These are phyloP conservation scores for Spergularia bocconei DNA, from an alignment of 148 eudicot genomes.

Conservation along the genomic window DNA sequence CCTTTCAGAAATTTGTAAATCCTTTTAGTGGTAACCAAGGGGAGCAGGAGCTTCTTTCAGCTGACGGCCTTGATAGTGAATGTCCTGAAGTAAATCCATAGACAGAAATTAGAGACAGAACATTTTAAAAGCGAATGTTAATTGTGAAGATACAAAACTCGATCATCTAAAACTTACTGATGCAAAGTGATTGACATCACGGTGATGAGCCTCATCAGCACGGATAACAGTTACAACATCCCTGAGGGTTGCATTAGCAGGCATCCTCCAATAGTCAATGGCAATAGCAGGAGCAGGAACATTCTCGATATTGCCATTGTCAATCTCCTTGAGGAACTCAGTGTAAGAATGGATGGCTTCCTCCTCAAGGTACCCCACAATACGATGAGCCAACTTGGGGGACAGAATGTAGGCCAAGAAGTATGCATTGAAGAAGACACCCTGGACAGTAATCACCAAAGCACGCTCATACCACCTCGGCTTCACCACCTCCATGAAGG, in stretches of 20 bases:
- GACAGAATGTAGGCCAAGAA: constrained; percentile 64
- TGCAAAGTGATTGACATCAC: constrained; percentile 91
- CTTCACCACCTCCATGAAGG: constrained; percentile 77
- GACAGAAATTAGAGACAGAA: not conserved
- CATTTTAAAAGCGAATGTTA: not conserved
- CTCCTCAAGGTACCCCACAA: constrained; percentile 82
- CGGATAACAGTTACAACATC: constrained; percentile 83
- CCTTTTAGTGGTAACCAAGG: constrained; percentile 66
- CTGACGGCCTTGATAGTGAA: constrained; percentile 72
- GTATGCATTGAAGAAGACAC: constrained; percentile 89
- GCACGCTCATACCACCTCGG: constrained; percentile 86
- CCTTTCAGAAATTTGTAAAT: not conserved
- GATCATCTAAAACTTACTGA: constrained; percentile 41
- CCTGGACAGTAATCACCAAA: constrained; percentile 70
- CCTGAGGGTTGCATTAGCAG: constrained; percentile 53
- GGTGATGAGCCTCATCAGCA: constrained; percentile 95
- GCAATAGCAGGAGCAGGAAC: constrained; percentile 87
- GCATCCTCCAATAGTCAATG: constrained; percentile 77
- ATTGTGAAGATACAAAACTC: not conserved
- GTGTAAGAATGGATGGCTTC: constrained; percentile 91
- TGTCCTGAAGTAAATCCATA: constrained; percentile 50
- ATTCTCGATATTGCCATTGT: constrained; percentile 66
- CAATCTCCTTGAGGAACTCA: constrained; percentile 73
- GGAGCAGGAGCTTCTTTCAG: constrained; percentile 79
- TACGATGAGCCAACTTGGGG: constrained; percentile 77